phyloP scores from a whole-genome alignment of 352 stramenopile species.

The Phytophthora syringae region DNA sequence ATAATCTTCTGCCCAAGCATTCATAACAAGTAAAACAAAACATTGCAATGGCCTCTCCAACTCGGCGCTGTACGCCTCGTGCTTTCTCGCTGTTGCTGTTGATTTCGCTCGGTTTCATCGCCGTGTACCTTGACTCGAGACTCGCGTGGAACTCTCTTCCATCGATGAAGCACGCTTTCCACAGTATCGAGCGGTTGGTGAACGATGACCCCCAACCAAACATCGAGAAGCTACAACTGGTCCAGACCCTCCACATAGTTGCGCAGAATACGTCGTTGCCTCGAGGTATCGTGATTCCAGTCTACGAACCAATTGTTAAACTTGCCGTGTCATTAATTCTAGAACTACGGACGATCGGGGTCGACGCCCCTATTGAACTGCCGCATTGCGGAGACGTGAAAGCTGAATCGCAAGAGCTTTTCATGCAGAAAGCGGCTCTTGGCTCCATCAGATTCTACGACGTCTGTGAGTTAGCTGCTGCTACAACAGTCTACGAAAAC shows the following conservation, averaged over 20 bases:
- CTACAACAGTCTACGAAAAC: background rate
- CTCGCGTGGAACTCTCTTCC: constrained; percentile 19
- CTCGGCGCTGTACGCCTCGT: constrained; percentile 16
- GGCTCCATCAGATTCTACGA: constrained; percentile 35
- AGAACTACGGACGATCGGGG: constrained; percentile 33
- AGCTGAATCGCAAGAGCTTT: background rate
- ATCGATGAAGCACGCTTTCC: constrained; percentile 13
- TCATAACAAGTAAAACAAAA: no score
- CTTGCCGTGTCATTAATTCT: constrained; percentile 38
- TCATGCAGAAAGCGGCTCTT: constrained; percentile 19
- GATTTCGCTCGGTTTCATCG: constrained; percentile 12
- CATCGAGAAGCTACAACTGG: constrained; percentile 12
- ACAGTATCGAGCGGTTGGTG: background rate
- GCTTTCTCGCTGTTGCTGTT: constrained; percentile 12
- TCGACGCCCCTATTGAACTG: constrained; percentile 38
- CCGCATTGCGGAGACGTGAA: constrained; percentile 47
- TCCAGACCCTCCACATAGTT: constrained; percentile 21
- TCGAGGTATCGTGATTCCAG: constrained; percentile 36
- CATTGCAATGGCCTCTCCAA: background rate
- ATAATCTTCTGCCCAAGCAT: no score
- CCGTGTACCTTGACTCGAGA: constrained; percentile 17
- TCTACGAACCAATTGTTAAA: constrained; percentile 38
- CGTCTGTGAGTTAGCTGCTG: constrained; percentile 26
- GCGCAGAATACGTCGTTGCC: constrained; percentile 20
- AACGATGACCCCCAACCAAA: background rate